Base-by-base conservation (phyloP, 495 filamentous ascomycete genomes). In the Penicilliopsis zonata region DNA sequence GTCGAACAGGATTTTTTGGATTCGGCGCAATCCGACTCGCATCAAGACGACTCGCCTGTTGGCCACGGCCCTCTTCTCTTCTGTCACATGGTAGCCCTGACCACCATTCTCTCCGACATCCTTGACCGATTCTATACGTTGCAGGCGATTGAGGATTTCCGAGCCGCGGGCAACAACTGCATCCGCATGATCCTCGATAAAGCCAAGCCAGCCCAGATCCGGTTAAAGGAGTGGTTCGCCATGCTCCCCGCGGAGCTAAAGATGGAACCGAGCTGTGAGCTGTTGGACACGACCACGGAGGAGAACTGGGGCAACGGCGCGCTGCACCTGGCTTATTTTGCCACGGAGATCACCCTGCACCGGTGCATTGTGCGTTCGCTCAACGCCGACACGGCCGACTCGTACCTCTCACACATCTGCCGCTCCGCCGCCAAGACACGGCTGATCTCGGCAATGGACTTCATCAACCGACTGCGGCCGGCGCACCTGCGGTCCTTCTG, bases 371-470 rank as follows among this genome's bases (percentile, higher is more conserved):
- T 78, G 27, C 65, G 70, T 13, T 68, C 63, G 6, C 52, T 77
- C 16, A 47, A 53, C 14, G 43, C 53, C 2, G 49, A 55, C 13
- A 52, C 62, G 28, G 52, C 58, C 13, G 67, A 71, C 41, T 52
- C 57, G 8, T 67, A 67, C 51, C 74, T 94, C 28, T 72, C 86
- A 12, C 86, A 94, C 61, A 94, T 96, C 47, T 95, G 87, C 58
- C 90, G 90, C 32, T 86, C 80, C 15, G 90, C 90, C 13, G 71
- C 72, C 5, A 72, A 74, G 41, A 69, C 67, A 1, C 61, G 68
- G 1, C 54, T 78, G 9, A 69, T 71, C 35, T 68, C 63, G 13
- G 67, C 70, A 18, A 69, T 74, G 61, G 63, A 70, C 31, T 72
- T 75, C 35, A 60, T 74, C 26, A 74, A 75, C 43, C 63, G 65